phyloP scores from a whole-genome alignment of 1,284 basidiomycete species.

The Peniophora sp. region DNA sequence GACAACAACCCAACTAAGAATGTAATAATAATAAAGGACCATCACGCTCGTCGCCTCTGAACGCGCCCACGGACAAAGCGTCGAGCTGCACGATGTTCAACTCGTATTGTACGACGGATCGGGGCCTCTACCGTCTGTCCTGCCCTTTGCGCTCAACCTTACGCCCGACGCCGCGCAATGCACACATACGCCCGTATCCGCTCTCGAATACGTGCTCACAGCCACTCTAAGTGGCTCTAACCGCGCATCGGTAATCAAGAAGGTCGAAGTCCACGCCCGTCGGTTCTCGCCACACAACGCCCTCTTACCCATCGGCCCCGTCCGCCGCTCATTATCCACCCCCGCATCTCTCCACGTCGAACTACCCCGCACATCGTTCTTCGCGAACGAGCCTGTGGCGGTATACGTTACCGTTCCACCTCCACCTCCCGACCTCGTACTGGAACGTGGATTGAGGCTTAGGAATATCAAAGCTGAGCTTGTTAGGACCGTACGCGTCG shows the following conservation, averaged over 20 bases:
- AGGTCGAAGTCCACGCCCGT: constrained; percentile 59
- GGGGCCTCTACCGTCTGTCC: constrained; percentile 45
- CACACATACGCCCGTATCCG: constrained; percentile 61
- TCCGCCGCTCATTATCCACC: constrained; percentile 45
- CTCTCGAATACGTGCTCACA: constrained; percentile 56
- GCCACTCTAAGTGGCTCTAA: constrained; percentile 54
- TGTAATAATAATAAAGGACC: constrained; percentile 33
- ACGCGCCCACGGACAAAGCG: constrained; percentile 44
- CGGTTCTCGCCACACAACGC: constrained; percentile 63
- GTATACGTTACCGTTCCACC: constrained; percentile 72
- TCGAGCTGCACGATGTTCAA: constrained; percentile 55
- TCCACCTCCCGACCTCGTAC: constrained; percentile 53
- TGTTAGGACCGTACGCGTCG: constrained; percentile 51
- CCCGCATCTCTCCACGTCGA: constrained; percentile 63
- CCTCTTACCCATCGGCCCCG: constrained; percentile 46
- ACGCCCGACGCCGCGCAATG: constrained; percentile 70
- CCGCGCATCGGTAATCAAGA: constrained; percentile 39
- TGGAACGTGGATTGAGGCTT: constrained; percentile 58
- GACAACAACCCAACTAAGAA: background rate
- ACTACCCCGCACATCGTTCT: constrained; percentile 62
- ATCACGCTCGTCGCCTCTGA: constrained; percentile 64
- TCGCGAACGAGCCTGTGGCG: constrained; percentile 61
- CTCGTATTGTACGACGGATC: constrained; percentile 36
- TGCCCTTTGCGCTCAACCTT: constrained; percentile 72
- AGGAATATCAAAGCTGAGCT: constrained; percentile 71